Evolutionary conservation across 352 stramenopile species (phyloP), one percentile per base, ranked within the genome.

Genomic region (Lagenidium sp.): DNA sequence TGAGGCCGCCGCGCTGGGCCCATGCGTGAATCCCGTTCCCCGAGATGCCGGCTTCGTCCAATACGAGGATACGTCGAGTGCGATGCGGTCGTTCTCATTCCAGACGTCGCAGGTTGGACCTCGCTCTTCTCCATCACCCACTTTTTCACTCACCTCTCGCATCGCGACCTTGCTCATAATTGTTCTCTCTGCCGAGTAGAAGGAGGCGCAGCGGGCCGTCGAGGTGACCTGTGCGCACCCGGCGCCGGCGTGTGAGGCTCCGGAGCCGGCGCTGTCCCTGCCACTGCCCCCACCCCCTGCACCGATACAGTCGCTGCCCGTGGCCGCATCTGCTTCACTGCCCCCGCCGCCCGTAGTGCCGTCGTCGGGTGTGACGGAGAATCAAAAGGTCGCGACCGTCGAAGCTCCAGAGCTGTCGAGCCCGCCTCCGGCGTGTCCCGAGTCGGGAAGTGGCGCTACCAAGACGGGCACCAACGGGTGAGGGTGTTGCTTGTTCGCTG

Each of bases 11-110:
- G 43, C 47, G 4, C 50, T 79, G 26, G 72, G 75, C 20, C 49
- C 57, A 15, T 82, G 68, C n/a, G 53, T 65, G 19, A 89, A 89
- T 39, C 73, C 76, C 13, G 73, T 86, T 6, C 66, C 65, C 1
- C 57, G 61, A 4, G 63, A 82, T 35, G 68, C 73, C 6, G 69
- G 65, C 12, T 83, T 81, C 38, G 50, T 85, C 31, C 43, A 72
- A 42, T 82, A 85, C 38, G 50, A 45, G 0, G 66, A 81, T 24
- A 69, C 44, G 43, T 57, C 47, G 36, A 55, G 51, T 16, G 36
- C 56, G 1, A 78, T 85, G 56, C 60, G 82, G 31, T 82, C 72
- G 20, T 88, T 88, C 46, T 68, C 72, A 18, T 80, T 88, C 51
- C 60, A 68, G 25, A 88, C 75, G 0, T 65, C 71, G 18, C 74